A percentile compares a stretch with the other conserved stretches of the same genome.
Evolutionary conservation across 208 protist genomes (phyloP).

Genomic region (Paratrypanosoma confusum): DNA sequence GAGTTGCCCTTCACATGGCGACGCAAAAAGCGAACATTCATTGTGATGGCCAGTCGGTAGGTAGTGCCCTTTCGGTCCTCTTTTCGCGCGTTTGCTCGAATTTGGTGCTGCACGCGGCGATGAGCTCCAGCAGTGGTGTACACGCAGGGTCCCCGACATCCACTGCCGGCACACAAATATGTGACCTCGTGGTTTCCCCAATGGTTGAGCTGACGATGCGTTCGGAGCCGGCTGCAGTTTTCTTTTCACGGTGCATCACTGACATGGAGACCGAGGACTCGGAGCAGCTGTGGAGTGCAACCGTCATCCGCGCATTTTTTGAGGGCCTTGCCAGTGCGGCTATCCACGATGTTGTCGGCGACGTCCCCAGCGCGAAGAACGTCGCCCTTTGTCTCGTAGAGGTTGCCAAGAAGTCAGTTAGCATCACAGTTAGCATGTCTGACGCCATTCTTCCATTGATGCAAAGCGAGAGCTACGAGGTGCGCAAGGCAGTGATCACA

Average conservation of each 20-base stretch:
- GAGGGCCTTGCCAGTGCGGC: conserved; percentile 47
- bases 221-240: conserved; percentile 51
- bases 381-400: conserved; percentile 67
- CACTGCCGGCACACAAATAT: not conserved
- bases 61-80: conserved; percentile 47
- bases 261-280: conserved; percentile 61
- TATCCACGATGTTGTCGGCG: conserved; percentile 41
- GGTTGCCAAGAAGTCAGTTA: conserved; percentile 68
- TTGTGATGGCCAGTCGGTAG: conserved; percentile 62
- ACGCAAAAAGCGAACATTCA: conserved; percentile 75
- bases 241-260: conserved; percentile 62
- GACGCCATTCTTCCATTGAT: conserved; percentile 43
- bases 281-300: conserved; percentile 9
- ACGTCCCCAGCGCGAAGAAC: conserved; percentile 56
- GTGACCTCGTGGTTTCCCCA: conserved; percentile 34
- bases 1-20: conserved; percentile 71
- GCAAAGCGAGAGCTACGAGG: conserved; percentile 77
- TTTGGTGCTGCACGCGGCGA: not conserved
- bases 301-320: conserved; percentile 46
- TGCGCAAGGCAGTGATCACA: conserved; percentile 74
- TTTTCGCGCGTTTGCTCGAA: conserved; percentile 46
- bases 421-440: conserved; percentile 49
- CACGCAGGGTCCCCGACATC: too few relatives aligned
- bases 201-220: conserved; percentile 69
- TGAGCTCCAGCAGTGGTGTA: not conserved